These are phyloP conservation scores for Prunus dulcis DNA, from an alignment of 306 rosid genomes.

Conservation along the genomic window DNA sequence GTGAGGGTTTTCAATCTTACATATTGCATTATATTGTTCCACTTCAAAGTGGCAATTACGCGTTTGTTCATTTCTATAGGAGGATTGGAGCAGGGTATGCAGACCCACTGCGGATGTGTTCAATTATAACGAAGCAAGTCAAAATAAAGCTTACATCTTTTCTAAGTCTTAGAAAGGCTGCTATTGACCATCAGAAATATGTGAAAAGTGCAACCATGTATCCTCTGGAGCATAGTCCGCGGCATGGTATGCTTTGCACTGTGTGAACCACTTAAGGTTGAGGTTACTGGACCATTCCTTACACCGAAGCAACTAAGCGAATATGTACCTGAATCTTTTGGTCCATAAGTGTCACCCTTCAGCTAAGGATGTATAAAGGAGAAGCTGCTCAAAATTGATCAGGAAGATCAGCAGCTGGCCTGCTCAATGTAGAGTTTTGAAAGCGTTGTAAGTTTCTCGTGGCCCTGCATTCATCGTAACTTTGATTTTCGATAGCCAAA, in stretches of 20 bases:
- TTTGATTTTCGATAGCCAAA: conserved; percentile 3
- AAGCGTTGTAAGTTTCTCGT: conserved; percentile 17
- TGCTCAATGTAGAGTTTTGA: conserved; percentile 5
- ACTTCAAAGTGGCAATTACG: background rate
- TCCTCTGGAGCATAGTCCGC: conserved; percentile 74
- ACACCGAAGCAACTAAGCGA: conserved; percentile 3
- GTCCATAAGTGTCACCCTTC: background rate
- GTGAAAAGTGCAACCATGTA: conserved; percentile 73
- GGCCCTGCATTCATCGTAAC: background rate
- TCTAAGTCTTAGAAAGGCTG: conserved; percentile 55
- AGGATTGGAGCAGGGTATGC: conserved; percentile 80
- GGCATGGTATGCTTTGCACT: conserved; percentile 76
- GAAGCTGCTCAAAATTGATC: conserved; percentile 6
- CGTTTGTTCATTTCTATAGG: conserved; percentile 39
- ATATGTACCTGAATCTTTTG: background rate
- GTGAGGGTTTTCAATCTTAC: background rate
- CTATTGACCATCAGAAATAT: conserved; percentile 55
- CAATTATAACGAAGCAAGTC: conserved; percentile 52
- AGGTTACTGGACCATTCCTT: background rate
- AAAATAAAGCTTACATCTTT: conserved; percentile 37
- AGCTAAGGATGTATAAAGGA: conserved; percentile 1
- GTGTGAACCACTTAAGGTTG: conserved; percentile 42
- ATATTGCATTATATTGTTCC: background rate
- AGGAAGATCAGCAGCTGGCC: background rate
- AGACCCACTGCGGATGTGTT: conserved; percentile 66